Percentiles rank a stretch among this genome's conserved stretches.
Conservation (phyloP, 179 eudicot genomes). For the Beta lomatogona region DNA sequence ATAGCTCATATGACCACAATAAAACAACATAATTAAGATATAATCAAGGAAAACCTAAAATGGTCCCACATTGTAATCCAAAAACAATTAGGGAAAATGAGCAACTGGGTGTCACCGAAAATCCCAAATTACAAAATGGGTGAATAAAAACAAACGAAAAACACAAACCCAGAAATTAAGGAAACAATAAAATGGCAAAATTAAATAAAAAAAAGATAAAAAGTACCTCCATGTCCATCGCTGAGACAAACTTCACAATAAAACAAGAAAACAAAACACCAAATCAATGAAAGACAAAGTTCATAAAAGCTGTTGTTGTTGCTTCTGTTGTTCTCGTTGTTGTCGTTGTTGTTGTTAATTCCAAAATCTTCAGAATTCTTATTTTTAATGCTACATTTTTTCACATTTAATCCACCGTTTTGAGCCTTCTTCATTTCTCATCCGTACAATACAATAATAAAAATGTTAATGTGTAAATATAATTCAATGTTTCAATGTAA, state of each 20-base stretch:
- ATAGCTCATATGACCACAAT: neutral
- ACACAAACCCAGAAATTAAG: neutral
- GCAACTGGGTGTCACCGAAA: constrained; percentile 5
- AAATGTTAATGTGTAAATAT: too few relatives aligned
- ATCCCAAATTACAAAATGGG: neutral
- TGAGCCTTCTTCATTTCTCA: constrained; percentile 57
- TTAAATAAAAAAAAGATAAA: neutral
- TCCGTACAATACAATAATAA: constrained; percentile 18
- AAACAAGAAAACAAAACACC: constrained; percentile 66
- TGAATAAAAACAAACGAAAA: neutral
- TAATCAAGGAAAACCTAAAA: constrained; percentile 5
- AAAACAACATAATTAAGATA: neutral
- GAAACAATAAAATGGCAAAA: neutral
- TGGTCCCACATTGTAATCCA: neutral
- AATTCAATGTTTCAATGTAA: too few relatives aligned
- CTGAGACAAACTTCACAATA: constrained; percentile 62
- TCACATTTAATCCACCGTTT: constrained; percentile 26
- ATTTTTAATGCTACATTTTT: constrained; percentile 15
- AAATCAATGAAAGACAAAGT: constrained; percentile 57
- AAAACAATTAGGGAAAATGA: neutral
- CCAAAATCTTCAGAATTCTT: neutral
- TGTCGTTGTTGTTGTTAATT: neutral
- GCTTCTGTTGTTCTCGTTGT: neutral
- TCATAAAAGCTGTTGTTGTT: constrained; percentile 36
- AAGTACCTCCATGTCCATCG: constrained; percentile 69